phyloP scores from a whole-genome alignment of 768 basidiomycete species.

The Psilocybe subaeruginosa region DNA sequence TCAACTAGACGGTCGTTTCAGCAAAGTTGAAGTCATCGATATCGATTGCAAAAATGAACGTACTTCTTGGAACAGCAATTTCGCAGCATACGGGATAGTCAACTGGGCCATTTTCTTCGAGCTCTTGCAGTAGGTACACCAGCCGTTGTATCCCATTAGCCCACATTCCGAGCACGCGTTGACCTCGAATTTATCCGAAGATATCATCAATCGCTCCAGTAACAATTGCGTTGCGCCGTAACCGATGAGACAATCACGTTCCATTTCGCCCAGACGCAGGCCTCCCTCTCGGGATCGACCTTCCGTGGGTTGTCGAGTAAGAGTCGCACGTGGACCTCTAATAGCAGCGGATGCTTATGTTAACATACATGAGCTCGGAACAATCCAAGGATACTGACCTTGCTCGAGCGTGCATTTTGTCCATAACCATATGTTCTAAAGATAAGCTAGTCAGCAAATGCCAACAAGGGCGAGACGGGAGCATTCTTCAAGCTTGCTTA shows the following conservation, averaged over 20 bases:
- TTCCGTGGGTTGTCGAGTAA: conserved; percentile 98
- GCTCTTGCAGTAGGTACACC: conserved; percentile 98
- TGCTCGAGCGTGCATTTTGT: conserved; percentile 99
- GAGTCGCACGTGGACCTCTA: conserved; percentile 93
- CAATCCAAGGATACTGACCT: conserved; percentile 51
- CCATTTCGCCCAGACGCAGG: conserved; percentile 97
- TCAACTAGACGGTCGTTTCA: conserved; percentile 55
- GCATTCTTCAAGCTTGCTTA: conserved; percentile 43
- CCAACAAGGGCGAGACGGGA: background rate
- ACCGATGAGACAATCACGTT: conserved; percentile 96
- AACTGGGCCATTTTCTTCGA: conserved; percentile 95
- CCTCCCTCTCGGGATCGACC: conserved; percentile 98
- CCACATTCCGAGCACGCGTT: conserved; percentile 96
- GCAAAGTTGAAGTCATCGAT: background rate
- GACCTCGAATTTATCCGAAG: conserved; percentile 97
- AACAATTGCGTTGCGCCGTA: conserved; percentile 98
- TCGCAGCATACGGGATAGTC: conserved; percentile 96
- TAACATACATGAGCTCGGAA: background rate
- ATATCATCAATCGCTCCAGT: conserved; percentile 98
- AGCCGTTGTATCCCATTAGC: conserved; percentile 91
- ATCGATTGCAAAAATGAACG: conserved; percentile 19
- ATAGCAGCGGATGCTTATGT: conserved; percentile 12
- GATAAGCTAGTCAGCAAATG: conserved; percentile 1
- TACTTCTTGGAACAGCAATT: conserved; percentile 90
- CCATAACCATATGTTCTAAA: conserved; percentile 97